Conservation (phyloP, 768 basidiomycete genomes). For the Termitomyces sp. region DNA sequence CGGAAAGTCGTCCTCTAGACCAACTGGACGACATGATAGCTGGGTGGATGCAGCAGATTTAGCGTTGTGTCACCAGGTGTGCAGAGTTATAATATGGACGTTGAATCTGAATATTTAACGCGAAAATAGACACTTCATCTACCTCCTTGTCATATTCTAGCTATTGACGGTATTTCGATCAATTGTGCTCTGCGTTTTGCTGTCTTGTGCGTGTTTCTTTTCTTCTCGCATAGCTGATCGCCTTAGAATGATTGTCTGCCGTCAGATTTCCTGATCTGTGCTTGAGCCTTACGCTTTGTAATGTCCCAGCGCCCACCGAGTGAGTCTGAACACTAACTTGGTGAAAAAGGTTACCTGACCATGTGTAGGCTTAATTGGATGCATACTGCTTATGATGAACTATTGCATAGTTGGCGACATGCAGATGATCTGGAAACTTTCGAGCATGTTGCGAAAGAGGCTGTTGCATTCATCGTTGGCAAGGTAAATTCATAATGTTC, state of each 20-base stretch:
- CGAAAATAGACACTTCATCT: slow-evolving; percentile 47
- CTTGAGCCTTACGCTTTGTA: slow-evolving; percentile 61
- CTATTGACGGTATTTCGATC: slow-evolving; percentile 54
- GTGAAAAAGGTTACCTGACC: not conserved
- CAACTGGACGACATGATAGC: slow-evolving; percentile 54
- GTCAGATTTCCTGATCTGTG: slow-evolving; percentile 68
- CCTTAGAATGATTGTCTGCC: not conserved
- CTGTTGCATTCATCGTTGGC: slow-evolving; percentile 49
- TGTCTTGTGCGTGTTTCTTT: slow-evolving; percentile 42
- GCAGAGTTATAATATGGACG: slow-evolving; percentile 14
- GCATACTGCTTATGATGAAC: slow-evolving; percentile 57
- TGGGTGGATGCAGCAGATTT: slow-evolving; percentile 81
- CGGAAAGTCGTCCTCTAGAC: slow-evolving; percentile 51
- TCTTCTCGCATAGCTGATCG: not conserved
- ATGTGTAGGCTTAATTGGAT: slow-evolving; percentile 48
- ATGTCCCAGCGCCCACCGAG: slow-evolving; percentile 65
- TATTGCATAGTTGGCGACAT: slow-evolving; percentile 57
- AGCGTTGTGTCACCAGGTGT: slow-evolving; percentile 57
- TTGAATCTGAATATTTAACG: not conserved
- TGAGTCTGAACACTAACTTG: slow-evolving; percentile 26
- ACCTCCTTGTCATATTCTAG: slow-evolving; percentile 67
- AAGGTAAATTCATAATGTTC: slow-evolving; percentile 32
- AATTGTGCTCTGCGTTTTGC: slow-evolving; percentile 60
- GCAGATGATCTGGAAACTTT: slow-evolving; percentile 62
- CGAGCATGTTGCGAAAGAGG: slow-evolving; percentile 60